Evolutionary conservation across 208 protist species (phyloP), one percentile per base, ranked within the genome.

Genomic region (Tetramitus jugosus): DNA sequence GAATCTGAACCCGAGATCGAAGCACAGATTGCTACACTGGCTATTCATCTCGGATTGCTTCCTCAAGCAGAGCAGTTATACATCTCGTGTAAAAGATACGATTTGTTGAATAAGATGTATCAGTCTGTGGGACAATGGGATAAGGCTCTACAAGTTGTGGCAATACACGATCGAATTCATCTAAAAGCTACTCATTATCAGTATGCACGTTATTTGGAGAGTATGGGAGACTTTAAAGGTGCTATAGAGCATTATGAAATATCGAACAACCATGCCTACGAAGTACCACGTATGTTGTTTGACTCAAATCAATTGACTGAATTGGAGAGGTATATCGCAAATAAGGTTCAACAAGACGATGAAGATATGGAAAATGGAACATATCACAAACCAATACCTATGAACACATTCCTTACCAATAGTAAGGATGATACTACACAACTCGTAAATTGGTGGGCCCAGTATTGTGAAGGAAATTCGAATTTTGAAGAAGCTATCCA

Each of bases 201-300:
- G 79, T 96, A 95, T 82, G 95, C 91, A 3, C 86, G 93, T 79
- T 92, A 94, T 79, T 92, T 97, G 86, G 95, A 98, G 82, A 90
- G 87, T 60, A 26, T 60, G 37, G 92, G 94, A 45, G 89, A 97
- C 79, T 89, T 94, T 79, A 89, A 93, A 62, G 85, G 83, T 3
- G 92, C 94, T 20, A 87, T 94, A 43, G 89, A 90, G 81, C 91
- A 88, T 88, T 97, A 95, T 82, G 92, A 92, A 84, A 92, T 94
- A 80, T 88, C 92, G 46, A 82, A 88, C 71, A 94, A 91, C 68
- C 86, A 93, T 64, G 84, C 83, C 37, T 90, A 87, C 45, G 93
- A 98, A 82, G 93, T 97, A 33, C 91, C 93, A 14, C 85, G 95
- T 33, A 91, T 98, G 83, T 94, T 93, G 52, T 94, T 91, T 84